Base-by-base conservation (phyloP, 2,329 filamentous ascomycete genomes). In the Paraphoma chrysanthemicola region DNA sequence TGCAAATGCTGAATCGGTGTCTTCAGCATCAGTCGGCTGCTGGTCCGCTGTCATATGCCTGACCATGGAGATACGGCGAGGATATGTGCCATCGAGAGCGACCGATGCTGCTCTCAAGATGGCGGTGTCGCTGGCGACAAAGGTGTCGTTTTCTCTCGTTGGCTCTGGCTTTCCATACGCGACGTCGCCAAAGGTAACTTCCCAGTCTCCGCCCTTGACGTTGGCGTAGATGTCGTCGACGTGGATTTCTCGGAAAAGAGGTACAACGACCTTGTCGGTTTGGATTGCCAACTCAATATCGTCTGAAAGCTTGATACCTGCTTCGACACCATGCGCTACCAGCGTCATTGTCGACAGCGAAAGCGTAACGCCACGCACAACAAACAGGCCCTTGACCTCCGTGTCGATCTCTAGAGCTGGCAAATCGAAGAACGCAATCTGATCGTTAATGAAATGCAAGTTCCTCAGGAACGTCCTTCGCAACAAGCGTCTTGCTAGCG, bases 341-440 rank as follows among this genome's bases (percentile, higher is more conserved):
- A 83, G 72, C 3, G 79, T 84, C 53, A 86, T 62, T 6, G 73
- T 81, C 1, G 81, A 82, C 3, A 85, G 66, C 1, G 78, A 81
- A n/a, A 85, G 73, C 0, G 83, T 85, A 4, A 83, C 65, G 0
- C 82, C 83, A n/a, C 83, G 75, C 41, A 85, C 75, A 6, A 83
- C 81, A 63, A 85, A 79, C 16, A 85, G 69, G 0, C 83, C 83
- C 59, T 82, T 77, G 12, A 84, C 81, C 28, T 83, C 81, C 0
- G 79, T 82, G 60, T 85, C 83, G 43, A 85, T 84, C 62, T 85
- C 83, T 50, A 85, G 66, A 1, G 82, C 83, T 0, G 83, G 82
- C 6, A 83, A 64, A 48, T 81, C 76, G 59, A 82, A 82, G 50
- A 82, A 71, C 3, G 81, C 81, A 53, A 85, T 76, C 55, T 80